Evolutionary conservation across 2,329 filamentous ascomycete species (phyloP).

Genomic region (Epichloe uncinata): DNA sequence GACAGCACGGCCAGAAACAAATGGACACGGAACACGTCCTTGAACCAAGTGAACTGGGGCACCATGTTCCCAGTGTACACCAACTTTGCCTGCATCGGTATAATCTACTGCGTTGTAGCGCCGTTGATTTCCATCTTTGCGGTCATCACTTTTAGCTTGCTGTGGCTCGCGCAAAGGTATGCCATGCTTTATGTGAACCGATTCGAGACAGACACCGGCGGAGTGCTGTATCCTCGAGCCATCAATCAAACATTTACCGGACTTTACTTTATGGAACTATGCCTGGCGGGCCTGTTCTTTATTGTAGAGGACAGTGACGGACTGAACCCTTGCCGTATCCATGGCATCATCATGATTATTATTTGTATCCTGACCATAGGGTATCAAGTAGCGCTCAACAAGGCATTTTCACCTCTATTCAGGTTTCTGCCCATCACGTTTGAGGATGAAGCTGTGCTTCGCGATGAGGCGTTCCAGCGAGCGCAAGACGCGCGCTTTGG

Average conservation of each 20-base stretch:
- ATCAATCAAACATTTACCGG: slow-evolving; percentile 95
- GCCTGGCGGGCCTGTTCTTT: slow-evolving; percentile 81
- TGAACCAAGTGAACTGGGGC: slow-evolving; percentile 76
- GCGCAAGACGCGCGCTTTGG: slow-evolving; percentile 61
- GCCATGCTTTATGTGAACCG: slow-evolving; percentile 91
- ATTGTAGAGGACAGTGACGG: slow-evolving; percentile 47
- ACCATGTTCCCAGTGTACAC: slow-evolving; percentile 93
- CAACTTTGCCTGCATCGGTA: slow-evolving; percentile 83
- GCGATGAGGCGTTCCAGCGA: slow-evolving; percentile 77
- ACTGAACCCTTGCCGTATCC: slow-evolving; percentile 49
- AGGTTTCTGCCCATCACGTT: slow-evolving; percentile 87
- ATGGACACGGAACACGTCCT: slow-evolving; percentile 68
- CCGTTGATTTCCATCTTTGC: slow-evolving; percentile 89
- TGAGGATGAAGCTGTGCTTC: slow-evolving; percentile 85
- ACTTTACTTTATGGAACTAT: slow-evolving; percentile 87
- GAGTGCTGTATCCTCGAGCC: slow-evolving; percentile 78
- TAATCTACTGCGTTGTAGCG: slow-evolving; percentile 80
- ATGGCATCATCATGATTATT: slow-evolving; percentile 77
- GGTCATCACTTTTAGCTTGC: slow-evolving; percentile 76
- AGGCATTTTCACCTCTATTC: slow-evolving; percentile 72
- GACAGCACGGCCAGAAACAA: slow-evolving; percentile 76
- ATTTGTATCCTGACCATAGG: slow-evolving; percentile 54
- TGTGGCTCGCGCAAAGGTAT: slow-evolving; percentile 95
- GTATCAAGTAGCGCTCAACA: slow-evolving; percentile 72
- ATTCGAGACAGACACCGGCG: slow-evolving; percentile 82